Evolutionary conservation across 1,284 basidiomycete genomes (phyloP).

Genomic region (Malassezia nana): DNA sequence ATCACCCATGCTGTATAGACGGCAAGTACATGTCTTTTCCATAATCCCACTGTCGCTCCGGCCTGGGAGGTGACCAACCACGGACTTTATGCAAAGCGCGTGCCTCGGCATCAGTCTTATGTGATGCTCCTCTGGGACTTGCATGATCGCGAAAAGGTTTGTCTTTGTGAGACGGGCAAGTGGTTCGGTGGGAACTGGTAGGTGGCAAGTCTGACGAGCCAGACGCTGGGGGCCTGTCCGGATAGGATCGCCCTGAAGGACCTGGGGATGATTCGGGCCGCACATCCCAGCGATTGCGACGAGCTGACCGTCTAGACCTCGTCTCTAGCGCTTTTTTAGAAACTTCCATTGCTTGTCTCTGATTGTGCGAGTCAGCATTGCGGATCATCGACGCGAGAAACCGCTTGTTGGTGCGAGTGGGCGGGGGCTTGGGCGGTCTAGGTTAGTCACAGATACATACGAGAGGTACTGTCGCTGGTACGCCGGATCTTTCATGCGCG

Average conservation of each 20-base stretch:
- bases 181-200: not conserved
- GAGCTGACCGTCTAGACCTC: not conserved
- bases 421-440: not conserved
- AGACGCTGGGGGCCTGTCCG: not conserved
- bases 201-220: not conserved
- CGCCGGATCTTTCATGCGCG: constrained; percentile 5
- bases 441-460: not conserved
- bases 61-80: not conserved
- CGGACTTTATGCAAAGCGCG: not conserved
- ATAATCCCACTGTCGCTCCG: constrained; percentile 11
- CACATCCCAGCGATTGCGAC: constrained; percentile 2
- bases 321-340: not conserved
- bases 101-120: not conserved
- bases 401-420: constrained; percentile 13
- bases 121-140: no score
- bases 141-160: no score
- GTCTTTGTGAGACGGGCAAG: no score
- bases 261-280: not conserved
- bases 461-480: constrained; percentile 1
- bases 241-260: not conserved
- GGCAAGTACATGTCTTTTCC: constrained; percentile 12
- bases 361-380: constrained; percentile 16
- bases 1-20: not conserved
- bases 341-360: constrained; percentile 2
- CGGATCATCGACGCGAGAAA: constrained; percentile 17